Conservation (phyloP, 371 early-diverging fungal genomes). For the Rhizopus sp. region DNA sequence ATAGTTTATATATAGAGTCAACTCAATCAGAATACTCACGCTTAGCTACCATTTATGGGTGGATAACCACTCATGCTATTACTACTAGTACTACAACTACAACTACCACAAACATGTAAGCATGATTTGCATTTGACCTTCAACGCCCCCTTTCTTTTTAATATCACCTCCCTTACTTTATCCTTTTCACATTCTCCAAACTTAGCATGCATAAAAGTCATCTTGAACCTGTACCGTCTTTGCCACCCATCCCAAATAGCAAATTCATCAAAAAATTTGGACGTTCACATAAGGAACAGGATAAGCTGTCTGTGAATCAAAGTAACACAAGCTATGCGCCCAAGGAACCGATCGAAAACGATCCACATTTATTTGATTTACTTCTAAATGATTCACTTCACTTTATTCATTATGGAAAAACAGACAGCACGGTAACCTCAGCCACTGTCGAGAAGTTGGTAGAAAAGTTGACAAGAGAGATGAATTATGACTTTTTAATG, state of each 20-base stretch:
- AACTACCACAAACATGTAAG: not conserved
- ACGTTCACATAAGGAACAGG: not conserved
- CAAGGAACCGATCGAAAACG: constrained; percentile 42
- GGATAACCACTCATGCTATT: constrained; percentile 38
- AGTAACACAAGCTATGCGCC: not conserved
- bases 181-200: not conserved
- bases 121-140: not conserved
- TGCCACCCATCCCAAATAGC: too few species aligned
- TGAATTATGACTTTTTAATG: constrained; percentile 51
- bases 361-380: constrained; percentile 49
- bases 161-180: not conserved
- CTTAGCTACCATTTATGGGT: constrained; percentile 59
- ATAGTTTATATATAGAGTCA: constrained; percentile 48
- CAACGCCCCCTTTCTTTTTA: not conserved
- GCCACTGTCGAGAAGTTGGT: constrained; percentile 61
- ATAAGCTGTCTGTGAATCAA: not conserved
- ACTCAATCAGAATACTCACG: constrained; percentile 48
- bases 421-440: constrained; percentile 42
- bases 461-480: constrained; percentile 60
- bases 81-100: too few species aligned
- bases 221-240: not conserved
- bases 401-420: constrained; percentile 44
- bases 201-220: not conserved
- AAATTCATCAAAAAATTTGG: too few species aligned
- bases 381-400: constrained; percentile 22